Evolutionary conservation across 2,329 filamentous ascomycete genomes (phyloP), one percentile per base, ranked within the genome.

Genomic region (Ophiognomonia clavigignenti-juglandacearum): DNA sequence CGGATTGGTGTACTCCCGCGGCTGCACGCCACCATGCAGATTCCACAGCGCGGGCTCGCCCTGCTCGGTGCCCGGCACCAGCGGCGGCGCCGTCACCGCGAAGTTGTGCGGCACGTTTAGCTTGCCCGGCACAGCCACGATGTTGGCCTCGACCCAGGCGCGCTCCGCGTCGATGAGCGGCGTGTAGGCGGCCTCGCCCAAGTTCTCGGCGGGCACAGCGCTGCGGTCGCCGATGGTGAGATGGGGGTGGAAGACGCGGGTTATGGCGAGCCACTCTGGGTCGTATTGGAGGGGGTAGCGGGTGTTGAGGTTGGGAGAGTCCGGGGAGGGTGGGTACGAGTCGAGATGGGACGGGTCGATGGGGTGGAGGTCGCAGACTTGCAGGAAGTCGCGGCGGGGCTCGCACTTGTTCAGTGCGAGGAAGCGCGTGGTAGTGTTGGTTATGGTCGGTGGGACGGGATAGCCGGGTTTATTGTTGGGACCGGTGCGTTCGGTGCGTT

Each of bases 251-350:
- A 97, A 95, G 7, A 83, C 85, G 35, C 92, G 86, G 11, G 85
- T 91, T 54, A 98, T 96, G 35, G 93, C 86, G 7, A 98, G 82
- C 92, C 92, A 98, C 68, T 98, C 93, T 10, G 84, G 81, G 64
- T 98, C 93, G 62, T 98, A 97, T 39, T 82, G 71, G 1, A 96
- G 73, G 10, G 69, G 72, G 55, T 81, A 77, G 1, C 82, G 81
- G 32, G 24, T 20, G 19, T 38, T 32, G 24, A 32, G 36, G 35
- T 40, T 20, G 44, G 40, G 11, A 42, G 22, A 13, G 18, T 26
- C 18, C 18, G 59, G 56, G 1, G 45, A 46, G 4, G 50, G 43
- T 19, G 4, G 59, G 56, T 35, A 54, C 3, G 46, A 36, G 1
- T 52, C 40, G 13, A 54, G 42, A 3, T 61, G 24, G 14, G 64